Percentiles rank a stretch among this genome's conserved stretches.
These are phyloP conservation scores for Paecilomyces niveus DNA, from an alignment of 2,329 filamentous ascomycete species.

Conservation along the genomic window DNA sequence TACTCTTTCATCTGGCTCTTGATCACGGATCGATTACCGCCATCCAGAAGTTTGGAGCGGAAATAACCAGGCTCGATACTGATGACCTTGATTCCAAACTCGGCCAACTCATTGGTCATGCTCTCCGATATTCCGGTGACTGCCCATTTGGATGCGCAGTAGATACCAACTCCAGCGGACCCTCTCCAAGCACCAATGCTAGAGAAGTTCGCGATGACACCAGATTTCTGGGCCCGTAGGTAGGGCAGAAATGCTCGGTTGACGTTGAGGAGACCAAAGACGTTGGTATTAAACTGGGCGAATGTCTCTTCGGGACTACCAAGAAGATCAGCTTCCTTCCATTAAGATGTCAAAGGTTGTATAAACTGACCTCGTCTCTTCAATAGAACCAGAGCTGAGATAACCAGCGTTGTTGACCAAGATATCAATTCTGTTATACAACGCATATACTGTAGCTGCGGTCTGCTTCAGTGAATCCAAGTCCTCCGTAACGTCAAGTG, in stretches of 20 bases:
- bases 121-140: not conserved
- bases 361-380: constrained; percentile 17
- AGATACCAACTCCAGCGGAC: constrained; percentile 20
- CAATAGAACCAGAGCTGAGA: constrained; percentile 17
- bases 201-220: constrained; percentile 30
- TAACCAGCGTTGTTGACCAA: constrained; percentile 30
- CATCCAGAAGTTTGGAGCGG: constrained; percentile 9
- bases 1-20: constrained; percentile 1
- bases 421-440: constrained; percentile 23
- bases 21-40: not conserved
- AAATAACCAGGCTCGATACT: constrained; percentile 13
- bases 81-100: constrained; percentile 10
- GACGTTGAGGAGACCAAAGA: constrained; percentile 31
- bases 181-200: constrained; percentile 24
- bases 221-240: constrained; percentile 23
- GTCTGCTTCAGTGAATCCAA: constrained; percentile 12
- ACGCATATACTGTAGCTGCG: constrained; percentile 10
- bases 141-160: constrained; percentile 27
- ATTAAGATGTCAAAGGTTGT: not conserved
- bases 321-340: not conserved
- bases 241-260: constrained; percentile 30
- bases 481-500: constrained; percentile 17
- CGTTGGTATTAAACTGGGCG: constrained; percentile 30
- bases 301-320: constrained; percentile 12
- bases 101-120: constrained; percentile 6